Percentiles rank a stretch among this genome's conserved stretches.
Conservation (phyloP, 768 basidiomycete species). For the Rhodotorula kratochvilovae region DNA sequence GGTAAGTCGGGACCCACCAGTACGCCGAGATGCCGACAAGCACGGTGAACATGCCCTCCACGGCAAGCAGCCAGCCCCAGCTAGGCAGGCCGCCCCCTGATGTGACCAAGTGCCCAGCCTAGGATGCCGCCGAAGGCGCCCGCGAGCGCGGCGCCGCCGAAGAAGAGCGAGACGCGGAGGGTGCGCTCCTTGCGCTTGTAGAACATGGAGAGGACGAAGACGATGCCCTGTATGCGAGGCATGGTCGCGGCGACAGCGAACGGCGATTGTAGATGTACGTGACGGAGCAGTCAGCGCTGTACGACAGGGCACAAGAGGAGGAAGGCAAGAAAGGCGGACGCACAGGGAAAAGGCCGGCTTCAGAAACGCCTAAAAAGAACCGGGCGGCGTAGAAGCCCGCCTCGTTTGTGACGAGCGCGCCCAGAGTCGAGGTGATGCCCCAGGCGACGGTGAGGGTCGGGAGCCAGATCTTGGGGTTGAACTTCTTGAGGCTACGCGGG, state of each 20-base stretch:
- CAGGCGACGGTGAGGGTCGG: slow-evolving; percentile 56
- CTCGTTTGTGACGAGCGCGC: slow-evolving; percentile 58
- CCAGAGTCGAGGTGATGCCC: slow-evolving; percentile 50
- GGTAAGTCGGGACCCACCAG: slow-evolving; percentile 60
- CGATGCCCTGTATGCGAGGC: neutral
- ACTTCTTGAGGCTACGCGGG: slow-evolving; percentile 52
- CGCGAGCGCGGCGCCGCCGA: slow-evolving; percentile 57
- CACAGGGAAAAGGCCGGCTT: slow-evolving; percentile 6
- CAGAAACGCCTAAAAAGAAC: slow-evolving; percentile 43
- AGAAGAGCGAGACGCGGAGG: slow-evolving; percentile 63
- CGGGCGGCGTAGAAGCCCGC: slow-evolving; percentile 57
- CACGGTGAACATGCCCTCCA: slow-evolving; percentile 54
- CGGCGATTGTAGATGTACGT: too few species aligned
- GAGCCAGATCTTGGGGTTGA: slow-evolving; percentile 59
- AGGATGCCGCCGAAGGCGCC: slow-evolving; percentile 35
- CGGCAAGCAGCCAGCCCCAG: slow-evolving; percentile 39
- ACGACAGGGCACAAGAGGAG: neutral
- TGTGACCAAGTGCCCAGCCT: slow-evolving; percentile 39
- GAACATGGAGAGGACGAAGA: slow-evolving; percentile 60
- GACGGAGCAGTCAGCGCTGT: too few species aligned
- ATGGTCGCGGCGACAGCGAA: neutral
- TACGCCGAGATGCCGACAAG: slow-evolving; percentile 48
- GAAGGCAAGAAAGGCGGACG: neutral
- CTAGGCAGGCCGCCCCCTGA: slow-evolving; percentile 41
- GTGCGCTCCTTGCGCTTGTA: slow-evolving; percentile 60